A percentile compares a stretch with the other conserved stretches of the same genome.
Conservation (phyloP, 148 eudicot genomes). For the Mesembryanthemum crystallinum region DNA sequence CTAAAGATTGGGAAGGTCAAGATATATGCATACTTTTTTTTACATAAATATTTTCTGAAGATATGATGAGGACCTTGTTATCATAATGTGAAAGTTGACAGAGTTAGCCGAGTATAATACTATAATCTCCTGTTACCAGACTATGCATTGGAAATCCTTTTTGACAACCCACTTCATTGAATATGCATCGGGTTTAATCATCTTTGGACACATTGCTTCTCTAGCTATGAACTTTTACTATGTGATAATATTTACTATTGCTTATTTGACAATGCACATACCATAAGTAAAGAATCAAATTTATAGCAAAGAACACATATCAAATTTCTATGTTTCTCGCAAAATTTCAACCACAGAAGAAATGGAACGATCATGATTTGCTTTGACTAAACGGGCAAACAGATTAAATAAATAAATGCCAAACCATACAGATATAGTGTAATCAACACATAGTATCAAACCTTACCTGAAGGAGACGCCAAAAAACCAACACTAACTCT, state of each 20-base stretch:
- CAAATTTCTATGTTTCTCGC: no score
- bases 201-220: neutral
- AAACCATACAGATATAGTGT: neutral
- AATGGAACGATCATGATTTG: neutral
- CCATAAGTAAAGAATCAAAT: constrained; percentile 24
- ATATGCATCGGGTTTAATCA: neutral
- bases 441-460: neutral
- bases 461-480: neutral
- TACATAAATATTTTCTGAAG: neutral
- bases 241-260: constrained; percentile 5
- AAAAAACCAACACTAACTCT: no score
- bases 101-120: neutral
- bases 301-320: neutral
- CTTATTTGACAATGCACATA: no score
- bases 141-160: no score
- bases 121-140: neutral
- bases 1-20: no score
- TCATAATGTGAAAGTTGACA: neutral
- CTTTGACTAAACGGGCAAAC: constrained; percentile 10
- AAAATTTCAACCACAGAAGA: neutral
- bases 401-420: neutral
- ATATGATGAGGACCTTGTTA: neutral
- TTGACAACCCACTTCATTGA: neutral
- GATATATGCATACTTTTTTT: no score
- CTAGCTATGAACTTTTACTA: neutral